Evolutionary conservation across 768 basidiomycete genomes (phyloP).

Genomic region (Tremella yokohamensis): DNA sequence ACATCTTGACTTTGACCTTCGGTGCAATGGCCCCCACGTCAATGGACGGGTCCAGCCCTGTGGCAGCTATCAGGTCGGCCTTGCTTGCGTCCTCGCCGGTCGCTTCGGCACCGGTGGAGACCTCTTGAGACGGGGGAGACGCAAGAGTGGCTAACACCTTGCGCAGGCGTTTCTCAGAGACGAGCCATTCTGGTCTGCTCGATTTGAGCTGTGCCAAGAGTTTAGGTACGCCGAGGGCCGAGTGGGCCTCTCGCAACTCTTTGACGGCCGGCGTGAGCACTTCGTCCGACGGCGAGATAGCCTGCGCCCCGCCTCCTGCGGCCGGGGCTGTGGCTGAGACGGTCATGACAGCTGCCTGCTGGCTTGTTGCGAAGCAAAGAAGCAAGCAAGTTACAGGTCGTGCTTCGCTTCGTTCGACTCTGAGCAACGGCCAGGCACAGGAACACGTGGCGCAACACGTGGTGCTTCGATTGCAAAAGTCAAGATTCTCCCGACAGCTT

Average conservation of each 20-base stretch:
- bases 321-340: too few species aligned
- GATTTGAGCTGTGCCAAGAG: slow-evolving; percentile 63
- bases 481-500: too few species aligned
- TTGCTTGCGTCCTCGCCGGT: slow-evolving; percentile 6
- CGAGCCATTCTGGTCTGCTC: slow-evolving; percentile 65
- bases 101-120: slow-evolving; percentile 1
- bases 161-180: slow-evolving; percentile 76
- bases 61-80: slow-evolving; percentile 56
- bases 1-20: slow-evolving; percentile 66
- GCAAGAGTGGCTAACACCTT: slow-evolving; percentile 67
- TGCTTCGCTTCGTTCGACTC: too few species aligned
- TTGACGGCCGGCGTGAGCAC: slow-evolving; percentile 61
- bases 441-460: too few species aligned
- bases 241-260: slow-evolving; percentile 59
- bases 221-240: slow-evolving; percentile 68
- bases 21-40: slow-evolving; percentile 63
- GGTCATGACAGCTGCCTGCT: too few species aligned
- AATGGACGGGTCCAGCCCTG: slow-evolving; percentile 62
- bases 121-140: slow-evolving; percentile 52
- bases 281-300: slow-evolving; percentile 58
- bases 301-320: neutral
- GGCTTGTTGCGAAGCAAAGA: too few species aligned
- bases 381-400: too few species aligned
- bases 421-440: too few species aligned
- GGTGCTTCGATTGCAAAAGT: too few species aligned